Evolutionary conservation across 768 basidiomycete genomes (phyloP).

Genomic region (Lyophyllum shimeji): DNA sequence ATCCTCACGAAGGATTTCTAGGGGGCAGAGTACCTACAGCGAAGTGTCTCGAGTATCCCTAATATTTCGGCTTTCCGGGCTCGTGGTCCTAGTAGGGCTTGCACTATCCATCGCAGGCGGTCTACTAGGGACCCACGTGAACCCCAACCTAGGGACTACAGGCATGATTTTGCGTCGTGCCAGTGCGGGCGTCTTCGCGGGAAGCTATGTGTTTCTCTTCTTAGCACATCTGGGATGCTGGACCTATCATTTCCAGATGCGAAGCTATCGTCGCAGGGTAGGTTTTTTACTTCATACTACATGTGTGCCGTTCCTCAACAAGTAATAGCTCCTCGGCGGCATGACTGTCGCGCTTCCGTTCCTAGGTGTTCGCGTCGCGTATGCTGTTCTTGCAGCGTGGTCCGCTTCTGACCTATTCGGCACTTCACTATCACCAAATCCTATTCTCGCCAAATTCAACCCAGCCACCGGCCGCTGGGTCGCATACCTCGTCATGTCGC

Average conservation of each 20-base stretch:
- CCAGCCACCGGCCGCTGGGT: conserved; percentile 57
- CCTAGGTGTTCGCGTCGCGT: conserved; percentile 56
- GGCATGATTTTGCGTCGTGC: conserved; percentile 43
- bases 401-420: conserved; percentile 50
- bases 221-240: conserved; percentile 41
- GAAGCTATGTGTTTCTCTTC: conserved; percentile 38
- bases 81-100: conserved; percentile 37
- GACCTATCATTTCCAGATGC: conserved; percentile 46
- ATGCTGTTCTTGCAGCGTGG: conserved; percentile 58
- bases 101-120: conserved; percentile 46
- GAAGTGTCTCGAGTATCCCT: conserved; percentile 43
- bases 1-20: conserved; percentile 25
- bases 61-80: conserved; percentile 34
- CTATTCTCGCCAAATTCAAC: conserved; percentile 53
- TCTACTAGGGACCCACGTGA: conserved; percentile 38
- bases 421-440: conserved; percentile 32
- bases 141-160: conserved; percentile 28
- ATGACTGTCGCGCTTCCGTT: conserved; percentile 58
- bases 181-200: conserved; percentile 41
- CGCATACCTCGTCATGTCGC: conserved; percentile 55
- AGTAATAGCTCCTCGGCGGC: conserved; percentile 52
- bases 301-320: neutral
- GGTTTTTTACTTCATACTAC: conserved; percentile 14
- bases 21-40: conserved; percentile 52
- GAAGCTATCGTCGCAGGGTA: conserved; percentile 46